Conservation (phyloP, 257 asterid species). For the Penstemon newberryi region DNA sequence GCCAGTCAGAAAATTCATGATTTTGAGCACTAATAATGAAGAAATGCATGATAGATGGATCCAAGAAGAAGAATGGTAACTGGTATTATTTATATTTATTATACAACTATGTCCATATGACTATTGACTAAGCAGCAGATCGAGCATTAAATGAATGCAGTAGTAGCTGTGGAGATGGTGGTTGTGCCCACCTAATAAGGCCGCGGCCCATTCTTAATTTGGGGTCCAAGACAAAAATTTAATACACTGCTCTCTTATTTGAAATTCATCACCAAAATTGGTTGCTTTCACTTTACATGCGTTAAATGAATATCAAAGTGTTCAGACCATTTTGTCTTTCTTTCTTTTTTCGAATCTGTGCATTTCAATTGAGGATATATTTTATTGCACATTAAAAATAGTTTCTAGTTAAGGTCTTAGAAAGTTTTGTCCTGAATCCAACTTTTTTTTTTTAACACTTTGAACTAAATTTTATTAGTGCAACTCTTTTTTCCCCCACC, state of each 20-base stretch:
- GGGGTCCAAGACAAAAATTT: background rate
- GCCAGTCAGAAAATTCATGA: no score
- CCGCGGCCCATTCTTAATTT: background rate
- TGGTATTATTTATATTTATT: no score
- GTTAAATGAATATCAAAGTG: background rate
- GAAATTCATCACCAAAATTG: background rate
- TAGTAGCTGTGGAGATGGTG: background rate
- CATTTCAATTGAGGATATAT: no score
- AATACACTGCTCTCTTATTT: background rate
- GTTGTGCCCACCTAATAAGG: background rate
- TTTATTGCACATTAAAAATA: no score
- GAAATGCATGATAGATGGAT: no score
- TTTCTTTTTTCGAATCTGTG: background rate
- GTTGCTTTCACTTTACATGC: background rate
- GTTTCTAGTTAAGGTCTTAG: background rate
- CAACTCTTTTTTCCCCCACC: no score
- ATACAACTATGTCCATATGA: no score
- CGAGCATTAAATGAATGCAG: background rate
- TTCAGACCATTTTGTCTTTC: background rate
- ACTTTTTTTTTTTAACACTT: no score
- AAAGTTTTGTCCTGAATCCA: no score
- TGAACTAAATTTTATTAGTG: no score
- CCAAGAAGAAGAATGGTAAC: no score
- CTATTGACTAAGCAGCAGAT: background rate
- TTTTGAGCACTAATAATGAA: no score